phyloP scores from a whole-genome alignment of 2,329 filamentous ascomycete genomes.

The Lachnellula subtilissima region DNA sequence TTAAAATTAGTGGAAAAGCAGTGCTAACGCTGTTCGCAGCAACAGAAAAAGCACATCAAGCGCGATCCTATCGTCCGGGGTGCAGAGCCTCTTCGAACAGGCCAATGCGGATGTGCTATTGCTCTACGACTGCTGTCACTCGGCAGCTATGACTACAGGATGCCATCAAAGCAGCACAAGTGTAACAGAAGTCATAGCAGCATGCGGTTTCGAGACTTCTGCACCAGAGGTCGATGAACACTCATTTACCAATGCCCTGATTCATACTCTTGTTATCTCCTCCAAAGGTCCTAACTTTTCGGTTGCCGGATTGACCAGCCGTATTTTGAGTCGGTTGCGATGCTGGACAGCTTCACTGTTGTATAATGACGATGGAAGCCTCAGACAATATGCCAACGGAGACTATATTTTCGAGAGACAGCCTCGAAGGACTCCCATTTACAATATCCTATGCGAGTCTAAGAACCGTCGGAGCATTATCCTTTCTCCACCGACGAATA shows the following conservation, averaged over 20 bases:
- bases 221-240: neutral
- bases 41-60: neutral
- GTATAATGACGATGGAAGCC: neutral
- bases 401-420: neutral
- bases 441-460: neutral
- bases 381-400: neutral
- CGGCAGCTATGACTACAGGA: neutral
- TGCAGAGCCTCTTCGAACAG: slow-evolving; percentile 2
- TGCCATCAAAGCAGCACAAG: neutral
- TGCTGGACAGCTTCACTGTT: neutral
- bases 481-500: neutral
- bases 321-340: neutral
- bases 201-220: slow-evolving; percentile 1
- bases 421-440: neutral
- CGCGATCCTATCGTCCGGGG: slow-evolving; percentile 2
- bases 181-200: slow-evolving; percentile 2
- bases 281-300: neutral
- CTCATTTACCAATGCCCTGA: slow-evolving; percentile 3
- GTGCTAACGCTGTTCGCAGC: neutral
- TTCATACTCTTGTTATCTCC: neutral
- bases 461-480: neutral
- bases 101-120: neutral
- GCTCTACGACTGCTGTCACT: slow-evolving; percentile 4
- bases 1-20: neutral
- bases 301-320: neutral